Percentiles rank a stretch among this genome's conserved stretches.
phyloP scores from a whole-genome alignment of 2,329 filamentous ascomycete species.

The Podosphaera xanthii region DNA sequence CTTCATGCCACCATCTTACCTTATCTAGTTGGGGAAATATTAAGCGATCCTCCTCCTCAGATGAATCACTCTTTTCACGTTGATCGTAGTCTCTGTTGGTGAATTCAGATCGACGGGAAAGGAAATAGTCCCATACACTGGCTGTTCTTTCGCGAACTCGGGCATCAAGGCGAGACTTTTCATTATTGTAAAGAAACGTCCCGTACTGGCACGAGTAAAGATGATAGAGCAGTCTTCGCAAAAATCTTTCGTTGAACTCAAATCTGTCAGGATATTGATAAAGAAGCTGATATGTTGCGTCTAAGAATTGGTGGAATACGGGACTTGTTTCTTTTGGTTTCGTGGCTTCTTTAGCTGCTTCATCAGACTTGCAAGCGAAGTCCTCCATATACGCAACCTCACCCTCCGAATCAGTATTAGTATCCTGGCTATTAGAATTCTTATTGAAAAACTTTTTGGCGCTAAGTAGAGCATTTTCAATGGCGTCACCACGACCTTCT shows the following conservation, averaged over 20 bases:
- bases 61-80: constrained; percentile 48
- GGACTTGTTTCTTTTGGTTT: constrained; percentile 80
- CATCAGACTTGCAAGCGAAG: constrained; percentile 16
- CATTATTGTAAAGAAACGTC: constrained; percentile 86
- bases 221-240: constrained; percentile 75
- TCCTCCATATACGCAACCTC: constrained; percentile 12
- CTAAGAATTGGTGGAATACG: constrained; percentile 93
- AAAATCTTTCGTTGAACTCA: constrained; percentile 87
- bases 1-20: constrained; percentile 81
- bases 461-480: constrained; percentile 66
- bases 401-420: constrained; percentile 32
- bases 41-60: constrained; percentile 59
- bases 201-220: constrained; percentile 92
- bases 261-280: constrained; percentile 73
- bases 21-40: constrained; percentile 58
- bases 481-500: constrained; percentile 35
- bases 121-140: constrained; percentile 91
- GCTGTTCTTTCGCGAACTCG: constrained; percentile 47
- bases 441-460: constrained; percentile 83
- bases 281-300: constrained; percentile 76
- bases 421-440: constrained; percentile 42
- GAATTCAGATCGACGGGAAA: constrained; percentile 61
- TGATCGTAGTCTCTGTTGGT: constrained; percentile 57
- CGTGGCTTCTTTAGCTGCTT: constrained; percentile 42
- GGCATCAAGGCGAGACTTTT: constrained; percentile 61